Percentiles rank a stretch among this genome's conserved stretches.
phyloP scores from a whole-genome alignment of 2,329 filamentous ascomycete genomes.

The Fusarium sp. region DNA sequence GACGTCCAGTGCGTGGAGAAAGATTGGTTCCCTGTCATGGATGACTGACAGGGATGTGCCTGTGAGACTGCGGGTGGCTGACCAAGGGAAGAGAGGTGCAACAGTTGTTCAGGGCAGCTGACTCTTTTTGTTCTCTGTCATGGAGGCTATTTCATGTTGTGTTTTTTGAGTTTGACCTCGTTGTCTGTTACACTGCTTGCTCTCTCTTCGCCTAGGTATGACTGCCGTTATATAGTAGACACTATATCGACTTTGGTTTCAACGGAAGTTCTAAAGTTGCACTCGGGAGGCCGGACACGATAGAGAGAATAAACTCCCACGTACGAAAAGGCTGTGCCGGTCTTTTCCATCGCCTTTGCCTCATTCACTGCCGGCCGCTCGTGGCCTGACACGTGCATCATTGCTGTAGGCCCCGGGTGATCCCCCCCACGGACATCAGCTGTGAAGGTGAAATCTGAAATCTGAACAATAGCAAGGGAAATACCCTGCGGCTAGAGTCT shows the following conservation, averaged over 20 bases:
- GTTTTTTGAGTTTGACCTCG: conserved; percentile 7
- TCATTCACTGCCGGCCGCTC: conserved; percentile 38
- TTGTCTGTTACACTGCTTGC: conserved; percentile 10
- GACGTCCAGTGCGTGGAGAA: conserved; percentile 11
- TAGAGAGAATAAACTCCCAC: conserved; percentile 1
- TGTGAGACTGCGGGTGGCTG: conserved; percentile 33
- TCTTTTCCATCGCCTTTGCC: conserved; percentile 16
- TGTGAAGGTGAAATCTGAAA: neutral
- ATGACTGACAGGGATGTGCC: conserved; percentile 25
- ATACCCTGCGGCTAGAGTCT: neutral
- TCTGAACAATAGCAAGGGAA: neutral
- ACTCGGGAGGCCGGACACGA: too few relatives aligned
- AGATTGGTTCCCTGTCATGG: conserved; percentile 21
- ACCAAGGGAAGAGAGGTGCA: conserved; percentile 8
- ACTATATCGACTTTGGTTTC: neutral
- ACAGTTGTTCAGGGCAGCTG: conserved; percentile 24
- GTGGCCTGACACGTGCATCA: conserved; percentile 51
- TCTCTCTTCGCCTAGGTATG: neutral
- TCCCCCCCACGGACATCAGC: conserved; percentile 23
- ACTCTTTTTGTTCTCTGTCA: conserved; percentile 14
- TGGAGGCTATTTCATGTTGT: conserved; percentile 2
- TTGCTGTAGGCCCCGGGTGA: conserved; percentile 33
- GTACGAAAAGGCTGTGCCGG: conserved; percentile 3
- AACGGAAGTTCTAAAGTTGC: neutral
- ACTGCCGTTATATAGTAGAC: neutral